phyloP scores from a whole-genome alignment of 1,284 basidiomycete genomes.

The Xerocomus nothofagi region DNA sequence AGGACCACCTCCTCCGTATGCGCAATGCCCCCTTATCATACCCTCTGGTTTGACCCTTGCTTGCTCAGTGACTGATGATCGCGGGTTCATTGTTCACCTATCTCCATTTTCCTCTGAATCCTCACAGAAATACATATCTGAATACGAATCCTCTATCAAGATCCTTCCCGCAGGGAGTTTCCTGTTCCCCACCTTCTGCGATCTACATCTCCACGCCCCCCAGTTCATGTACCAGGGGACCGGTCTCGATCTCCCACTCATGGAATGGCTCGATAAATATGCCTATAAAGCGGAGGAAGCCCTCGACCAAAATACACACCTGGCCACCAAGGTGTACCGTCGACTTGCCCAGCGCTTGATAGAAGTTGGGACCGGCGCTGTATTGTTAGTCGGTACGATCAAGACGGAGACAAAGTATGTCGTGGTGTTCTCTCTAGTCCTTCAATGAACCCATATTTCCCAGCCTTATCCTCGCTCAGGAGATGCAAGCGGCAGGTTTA shows the following conservation, averaged over 20 bases:
- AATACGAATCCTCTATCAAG: slow-evolving; percentile 25
- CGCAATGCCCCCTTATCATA: not conserved
- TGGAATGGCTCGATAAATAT: slow-evolving; percentile 80
- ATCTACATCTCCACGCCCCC: slow-evolving; percentile 82
- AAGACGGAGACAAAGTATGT: slow-evolving; percentile 75
- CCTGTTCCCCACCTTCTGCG: slow-evolving; percentile 74
- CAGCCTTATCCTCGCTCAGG: slow-evolving; percentile 73
- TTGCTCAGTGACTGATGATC: slow-evolving; percentile 47
- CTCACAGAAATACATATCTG: slow-evolving; percentile 36
- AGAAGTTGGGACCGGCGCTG: slow-evolving; percentile 73
- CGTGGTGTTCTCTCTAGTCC: not conserved
- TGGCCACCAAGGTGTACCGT: slow-evolving; percentile 67
- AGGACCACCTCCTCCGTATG: slow-evolving; percentile 58
- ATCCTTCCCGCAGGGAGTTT: slow-evolving; percentile 58
- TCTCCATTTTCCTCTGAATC: slow-evolving; percentile 37
- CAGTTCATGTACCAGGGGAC: slow-evolving; percentile 86
- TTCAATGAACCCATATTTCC: not conserved
- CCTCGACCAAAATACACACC: slow-evolving; percentile 59
- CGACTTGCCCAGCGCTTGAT: slow-evolving; percentile 62
- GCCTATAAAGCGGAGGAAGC: slow-evolving; percentile 77
- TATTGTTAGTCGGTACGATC: slow-evolving; percentile 80
- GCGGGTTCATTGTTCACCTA: slow-evolving; percentile 58
- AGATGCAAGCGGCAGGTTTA: slow-evolving; percentile 70
- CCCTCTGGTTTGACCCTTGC: slow-evolving; percentile 5
- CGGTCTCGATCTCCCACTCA: slow-evolving; percentile 78